A percentile compares a stretch with the other conserved stretches of the same genome.
These are phyloP conservation scores for Ephemerocybe angulata DNA, from an alignment of 768 basidiomycete genomes.

Conservation along the genomic window DNA sequence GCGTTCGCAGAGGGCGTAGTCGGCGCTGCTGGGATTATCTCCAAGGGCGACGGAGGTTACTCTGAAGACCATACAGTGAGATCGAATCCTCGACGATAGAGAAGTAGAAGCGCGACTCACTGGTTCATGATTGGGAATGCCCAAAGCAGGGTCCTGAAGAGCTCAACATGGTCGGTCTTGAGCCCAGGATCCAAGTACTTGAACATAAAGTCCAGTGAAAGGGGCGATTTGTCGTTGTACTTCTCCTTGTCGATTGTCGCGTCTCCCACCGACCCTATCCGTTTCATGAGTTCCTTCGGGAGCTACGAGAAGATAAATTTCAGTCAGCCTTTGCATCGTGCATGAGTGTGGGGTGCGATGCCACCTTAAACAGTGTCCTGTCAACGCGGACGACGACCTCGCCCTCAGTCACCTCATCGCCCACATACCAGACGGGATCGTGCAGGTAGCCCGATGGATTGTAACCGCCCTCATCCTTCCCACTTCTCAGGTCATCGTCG, in stretches of 20 bases:
- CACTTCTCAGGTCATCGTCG: slow-evolving; percentile 21
- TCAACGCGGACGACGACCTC: slow-evolving; percentile 40
- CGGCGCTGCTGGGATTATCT: neutral
- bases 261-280: neutral
- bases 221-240: neutral
- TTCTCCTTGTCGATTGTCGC: neutral
- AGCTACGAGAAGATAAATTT: neutral
- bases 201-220: too few species aligned
- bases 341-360: neutral
- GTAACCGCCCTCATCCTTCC: neutral
- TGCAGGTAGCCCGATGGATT: slow-evolving; percentile 13
- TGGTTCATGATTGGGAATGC: neutral
- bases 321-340: neutral
- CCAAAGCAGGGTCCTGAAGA: neutral
- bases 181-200: neutral
- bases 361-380: slow-evolving; percentile 48
- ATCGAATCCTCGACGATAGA: neutral
- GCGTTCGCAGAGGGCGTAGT: slow-evolving; percentile 30
- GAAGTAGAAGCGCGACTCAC: neutral
- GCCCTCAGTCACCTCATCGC: slow-evolving; percentile 25
- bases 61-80: neutral
- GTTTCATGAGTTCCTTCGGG: slow-evolving; percentile 20
- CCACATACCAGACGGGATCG: slow-evolving; percentile 38
- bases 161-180: neutral
- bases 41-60: neutral